Percentiles rank a stretch among this genome's conserved stretches.
Evolutionary conservation across 2,329 filamentous ascomycete genomes (phyloP).

Genomic region (Colletotrichum cordylinicola): DNA sequence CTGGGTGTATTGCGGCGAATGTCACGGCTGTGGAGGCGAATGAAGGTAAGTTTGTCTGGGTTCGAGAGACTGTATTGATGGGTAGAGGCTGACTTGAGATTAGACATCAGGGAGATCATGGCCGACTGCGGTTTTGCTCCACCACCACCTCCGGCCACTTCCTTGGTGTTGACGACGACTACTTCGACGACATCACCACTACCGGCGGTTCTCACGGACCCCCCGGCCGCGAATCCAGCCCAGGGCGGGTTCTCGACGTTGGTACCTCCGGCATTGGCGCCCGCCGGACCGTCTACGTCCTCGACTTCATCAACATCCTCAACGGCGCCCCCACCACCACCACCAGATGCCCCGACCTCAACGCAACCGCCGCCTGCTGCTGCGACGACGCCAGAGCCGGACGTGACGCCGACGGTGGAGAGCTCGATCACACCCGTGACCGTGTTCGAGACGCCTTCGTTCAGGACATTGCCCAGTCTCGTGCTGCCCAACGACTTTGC

Average conservation of each 20-base stretch:
- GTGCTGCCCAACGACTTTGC: neutral
- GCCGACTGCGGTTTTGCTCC: slow-evolving; percentile 6
- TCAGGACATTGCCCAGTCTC: neutral
- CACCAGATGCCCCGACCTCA: neutral
- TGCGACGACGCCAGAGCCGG: neutral
- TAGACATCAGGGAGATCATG: slow-evolving; percentile 14
- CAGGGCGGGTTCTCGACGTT: neutral
- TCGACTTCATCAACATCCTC: neutral
- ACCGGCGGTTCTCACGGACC: neutral
- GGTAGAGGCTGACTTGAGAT: neutral
- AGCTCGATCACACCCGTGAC: slow-evolving; percentile 3
- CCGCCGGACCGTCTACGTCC: neutral
- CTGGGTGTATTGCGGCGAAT: neutral
- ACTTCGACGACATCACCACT: neutral
- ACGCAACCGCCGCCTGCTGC: neutral
- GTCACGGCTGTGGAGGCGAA: neutral
- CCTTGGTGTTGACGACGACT: neutral
- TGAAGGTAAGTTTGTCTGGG: neutral
- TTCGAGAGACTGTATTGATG: neutral
- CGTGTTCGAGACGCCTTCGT: slow-evolving; percentile 7
- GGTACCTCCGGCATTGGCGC: neutral
- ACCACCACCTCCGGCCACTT: neutral
- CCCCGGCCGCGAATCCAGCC: neutral
- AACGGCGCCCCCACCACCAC: neutral
- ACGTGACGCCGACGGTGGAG: neutral